Percentiles rank a stretch among this genome's conserved stretches.
These are phyloP conservation scores for Inonotus hispidus DNA, from an alignment of 1,284 basidiomycete species.

Conservation along the genomic window DNA sequence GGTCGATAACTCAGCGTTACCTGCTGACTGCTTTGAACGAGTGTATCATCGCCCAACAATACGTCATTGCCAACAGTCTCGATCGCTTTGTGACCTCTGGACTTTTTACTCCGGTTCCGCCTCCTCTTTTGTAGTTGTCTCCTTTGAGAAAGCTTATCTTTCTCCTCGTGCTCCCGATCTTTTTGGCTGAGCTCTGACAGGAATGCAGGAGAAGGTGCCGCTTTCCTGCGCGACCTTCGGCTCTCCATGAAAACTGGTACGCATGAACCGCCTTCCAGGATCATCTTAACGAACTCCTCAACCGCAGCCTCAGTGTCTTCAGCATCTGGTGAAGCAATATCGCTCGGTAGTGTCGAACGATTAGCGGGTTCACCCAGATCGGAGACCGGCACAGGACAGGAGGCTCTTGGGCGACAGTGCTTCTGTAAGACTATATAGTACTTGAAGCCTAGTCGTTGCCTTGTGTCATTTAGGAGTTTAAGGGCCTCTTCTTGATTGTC, in stretches of 20 bases:
- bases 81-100: neutral
- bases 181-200: neutral
- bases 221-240: neutral
- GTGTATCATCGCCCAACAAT: too few relatives aligned
- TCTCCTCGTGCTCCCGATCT: neutral
- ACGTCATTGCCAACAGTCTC: neutral
- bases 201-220: neutral
- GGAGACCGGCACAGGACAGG: neutral
- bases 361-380: neutral
- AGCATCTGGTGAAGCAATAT: neutral
- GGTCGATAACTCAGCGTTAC: too few relatives aligned
- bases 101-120: neutral
- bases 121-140: neutral
- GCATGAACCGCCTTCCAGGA: neutral
- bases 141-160: neutral
- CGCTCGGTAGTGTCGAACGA: neutral
- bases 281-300: neutral
- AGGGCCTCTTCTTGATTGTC: neutral
- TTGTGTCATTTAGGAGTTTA: neutral
- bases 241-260: neutral
- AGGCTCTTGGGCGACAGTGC: neutral
- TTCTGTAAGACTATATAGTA: neutral
- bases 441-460: neutral
- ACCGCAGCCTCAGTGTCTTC: neutral
- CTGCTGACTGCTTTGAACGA: too few relatives aligned